phyloP scores from a whole-genome alignment of 1,284 basidiomycete genomes.

The Anthracocystis setariae region DNA sequence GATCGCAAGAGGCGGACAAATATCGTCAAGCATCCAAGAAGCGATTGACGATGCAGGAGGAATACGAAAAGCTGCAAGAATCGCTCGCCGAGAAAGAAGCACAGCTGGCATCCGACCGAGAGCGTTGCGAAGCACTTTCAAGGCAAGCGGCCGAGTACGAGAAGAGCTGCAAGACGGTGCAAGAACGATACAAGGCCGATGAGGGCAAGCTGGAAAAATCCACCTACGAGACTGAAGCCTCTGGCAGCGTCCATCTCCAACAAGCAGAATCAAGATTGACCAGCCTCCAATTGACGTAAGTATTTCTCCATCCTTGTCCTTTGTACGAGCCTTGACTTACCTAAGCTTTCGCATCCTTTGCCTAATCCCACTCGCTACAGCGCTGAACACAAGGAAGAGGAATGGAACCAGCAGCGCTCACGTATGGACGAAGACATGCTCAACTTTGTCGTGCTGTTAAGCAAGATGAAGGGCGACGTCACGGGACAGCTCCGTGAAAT shows the following conservation, averaged over 20 bases:
- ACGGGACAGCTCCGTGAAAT: conserved; percentile 45
- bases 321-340: too few species aligned
- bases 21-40: conserved; percentile 49
- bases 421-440: conserved; percentile 55
- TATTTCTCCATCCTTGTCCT: too few species aligned
- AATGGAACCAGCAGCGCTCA: conserved; percentile 43
- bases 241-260: conserved; percentile 44
- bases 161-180: conserved; percentile 51
- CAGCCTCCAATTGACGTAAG: conserved; percentile 29
- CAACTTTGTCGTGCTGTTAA: conserved; percentile 47
- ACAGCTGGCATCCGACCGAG: conserved; percentile 37
- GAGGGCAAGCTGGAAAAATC: conserved; percentile 46
- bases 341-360: too few species aligned
- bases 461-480: conserved; percentile 55
- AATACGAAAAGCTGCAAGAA: conserved; percentile 51
- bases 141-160: conserved; percentile 47
- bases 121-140: conserved; percentile 32
- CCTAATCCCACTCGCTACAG: conserved; percentile 5
- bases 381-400: conserved; percentile 50
- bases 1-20: conserved; percentile 44
- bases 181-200: conserved; percentile 50
- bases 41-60: conserved; percentile 53
- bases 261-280: conserved; percentile 46
- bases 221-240: conserved; percentile 49
- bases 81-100: conserved; percentile 37